Evolutionary conservation across 305 asterid species (phyloP).

Genomic region (Solanum aculeatissimum): DNA sequence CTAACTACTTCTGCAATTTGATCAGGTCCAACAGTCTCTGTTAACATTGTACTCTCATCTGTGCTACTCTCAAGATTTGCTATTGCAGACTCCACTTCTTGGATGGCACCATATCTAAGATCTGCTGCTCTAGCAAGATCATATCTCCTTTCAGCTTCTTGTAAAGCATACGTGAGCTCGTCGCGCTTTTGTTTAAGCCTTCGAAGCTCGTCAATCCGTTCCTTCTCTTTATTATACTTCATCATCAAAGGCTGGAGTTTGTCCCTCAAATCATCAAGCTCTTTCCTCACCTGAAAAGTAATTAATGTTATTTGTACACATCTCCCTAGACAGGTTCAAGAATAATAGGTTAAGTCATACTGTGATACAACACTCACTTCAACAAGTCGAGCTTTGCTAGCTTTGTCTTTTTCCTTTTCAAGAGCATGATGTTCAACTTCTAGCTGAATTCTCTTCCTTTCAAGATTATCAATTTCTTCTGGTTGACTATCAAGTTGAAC

Average conservation of each 20-base stretch:
- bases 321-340: background rate
- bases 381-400: constrained; percentile 82
- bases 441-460: constrained; percentile 77
- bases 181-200: constrained; percentile 60
- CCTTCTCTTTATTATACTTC: constrained; percentile 77
- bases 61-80: constrained; percentile 44
- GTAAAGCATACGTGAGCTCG: constrained; percentile 47
- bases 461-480: constrained; percentile 77
- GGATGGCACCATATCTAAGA: constrained; percentile 72
- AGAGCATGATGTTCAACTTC: constrained; percentile 88
- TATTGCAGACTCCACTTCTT: constrained; percentile 69
- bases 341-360: background rate
- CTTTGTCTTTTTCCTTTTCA: constrained; percentile 91
- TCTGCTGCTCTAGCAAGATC: constrained; percentile 91
- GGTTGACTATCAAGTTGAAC: constrained; percentile 95
- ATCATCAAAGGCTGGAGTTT: constrained; percentile 76
- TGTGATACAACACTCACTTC: constrained; percentile 33
- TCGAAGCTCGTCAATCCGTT: constrained; percentile 67
- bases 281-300: constrained; percentile 48
- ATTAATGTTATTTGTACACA: background rate
- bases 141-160: constrained; percentile 86
- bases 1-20: constrained; percentile 91
- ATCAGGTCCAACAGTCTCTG: constrained; percentile 83
- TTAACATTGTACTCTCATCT: constrained; percentile 43
- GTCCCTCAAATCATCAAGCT: constrained; percentile 82